Evolutionary conservation across 306 rosid species (phyloP), one percentile per base, ranked within the genome.

Genomic region (Begonia masoniana): DNA sequence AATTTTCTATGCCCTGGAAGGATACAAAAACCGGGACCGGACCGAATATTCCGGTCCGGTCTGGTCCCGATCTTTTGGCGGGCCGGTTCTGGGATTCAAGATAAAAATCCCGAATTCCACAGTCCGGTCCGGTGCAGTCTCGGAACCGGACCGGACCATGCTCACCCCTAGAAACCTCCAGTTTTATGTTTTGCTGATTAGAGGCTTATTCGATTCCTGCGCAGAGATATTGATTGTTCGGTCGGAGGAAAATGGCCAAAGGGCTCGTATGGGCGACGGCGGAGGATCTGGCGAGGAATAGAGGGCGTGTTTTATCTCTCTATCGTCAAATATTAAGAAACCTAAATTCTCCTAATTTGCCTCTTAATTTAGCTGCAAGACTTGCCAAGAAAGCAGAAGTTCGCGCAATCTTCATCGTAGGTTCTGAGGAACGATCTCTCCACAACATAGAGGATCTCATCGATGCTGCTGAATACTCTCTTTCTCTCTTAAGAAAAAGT

Each of bases 221-320:
- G 8, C 39, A 31, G 39, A 31, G 39, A 31, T 31, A 31, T 31
- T 31, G 39, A 31, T 31, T 4, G 39, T 31, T 31, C 39, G 5
- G 39, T 31, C 43, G n/a, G 58, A 64, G 59, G 46, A 43, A 66
- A 62, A 77, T 80, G 95, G 79, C 68, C 16, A 82, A 67, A 60
- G 85, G 94, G 36, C 1, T 73, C 49, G 58, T 89, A 70, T 89
- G 97, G 95, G 94, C 91, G 12, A 80, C 85, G 17, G 91, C 85
- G 13, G 97, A 80, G 74, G 95, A 89, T 55, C 57, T 89, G 71
- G 76, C 66, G 0, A 54, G 59, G 19, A 85, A 89, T 61, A 76
- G 80, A 23, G 82, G 80, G 11, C 62, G 63, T 7, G 94, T 85
- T 54, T 64, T 85, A 13, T 82, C 85, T 13, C 68, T 85, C 43